Evolutionary conservation across 768 basidiomycete genomes (phyloP), one percentile per base, ranked within the genome.

Genomic region (Kwoniella shandongensis): DNA sequence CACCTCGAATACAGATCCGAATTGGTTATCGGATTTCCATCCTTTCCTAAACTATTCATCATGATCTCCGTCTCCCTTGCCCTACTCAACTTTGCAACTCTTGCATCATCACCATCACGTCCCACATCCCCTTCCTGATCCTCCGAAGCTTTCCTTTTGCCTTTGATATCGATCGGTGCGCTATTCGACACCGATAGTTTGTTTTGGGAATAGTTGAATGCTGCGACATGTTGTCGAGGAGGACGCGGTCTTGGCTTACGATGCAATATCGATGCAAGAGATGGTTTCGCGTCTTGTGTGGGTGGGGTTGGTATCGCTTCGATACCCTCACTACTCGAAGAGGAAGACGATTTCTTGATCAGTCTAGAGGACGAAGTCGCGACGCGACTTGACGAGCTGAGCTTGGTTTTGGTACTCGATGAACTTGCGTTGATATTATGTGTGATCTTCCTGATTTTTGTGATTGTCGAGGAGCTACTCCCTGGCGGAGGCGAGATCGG

Each of bases 11-110:
- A 73, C 8, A 73, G 56, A 49, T 73, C 72, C 18, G 69, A 70
- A 41, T 73, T 68, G 2, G 72, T 73, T n/a, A 73, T 68, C 13
- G 72, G 72, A 53, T 73, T 73, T 23, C 51, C 39, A 13, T 62
- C 58, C 27, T 67, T 65, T 12, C 69, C 69, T n/a, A 57, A 44
- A 10, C 66, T 70, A 22, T 35, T 59, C 54, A 71, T 64, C 69
- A 71, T 71, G 27, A 62, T 44, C 51, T 68, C 57, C 18, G 64
- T 71, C 5, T 50, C 38, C 42, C 51, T 15, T 1, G 41, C 48
- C 44, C 64, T 63, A 48, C 35, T 54, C n/a, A n/a, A n/a, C n/a
- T n/a, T n/a, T n/a, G n/a, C 52, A 62, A 35, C 32, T 54, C 52
- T 20, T 40, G 44, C 8, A 3, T n/a, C 17, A 56, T 50, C 8